Conservation (phyloP, 495 filamentous ascomycete genomes). For the Penicillium waksmanii region DNA sequence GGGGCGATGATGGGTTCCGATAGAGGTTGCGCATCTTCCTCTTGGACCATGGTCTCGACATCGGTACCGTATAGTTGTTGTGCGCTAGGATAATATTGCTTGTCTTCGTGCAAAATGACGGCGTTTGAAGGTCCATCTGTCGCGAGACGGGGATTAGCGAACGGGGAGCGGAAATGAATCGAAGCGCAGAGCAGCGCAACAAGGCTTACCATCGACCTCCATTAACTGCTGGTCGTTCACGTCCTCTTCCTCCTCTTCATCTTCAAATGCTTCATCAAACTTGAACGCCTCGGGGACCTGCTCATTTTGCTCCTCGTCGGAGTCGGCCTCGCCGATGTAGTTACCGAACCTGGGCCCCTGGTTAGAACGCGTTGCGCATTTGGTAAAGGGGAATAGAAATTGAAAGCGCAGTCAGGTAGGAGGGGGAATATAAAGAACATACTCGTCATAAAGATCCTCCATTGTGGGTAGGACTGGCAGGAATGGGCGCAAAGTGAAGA, state of each 20-base stretch:
- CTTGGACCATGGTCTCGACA: conserved; percentile 94
- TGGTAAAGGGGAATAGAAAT: background rate
- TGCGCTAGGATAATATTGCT: conserved; percentile 98
- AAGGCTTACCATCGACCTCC: conserved; percentile 79
- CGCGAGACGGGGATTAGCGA: background rate
- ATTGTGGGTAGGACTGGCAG: conserved; percentile 47
- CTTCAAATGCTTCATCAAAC: conserved; percentile 72
- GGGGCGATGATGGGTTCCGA: conserved; percentile 93
- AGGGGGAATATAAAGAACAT: conserved; percentile 25
- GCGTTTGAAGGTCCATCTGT: conserved; percentile 95
- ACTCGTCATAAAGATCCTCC: conserved; percentile 89
- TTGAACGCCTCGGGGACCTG: conserved; percentile 75
- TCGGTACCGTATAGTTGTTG: conserved; percentile 91
- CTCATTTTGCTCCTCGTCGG: conserved; percentile 81
- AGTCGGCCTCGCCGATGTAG: conserved; percentile 91
- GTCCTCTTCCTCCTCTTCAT: conserved; percentile 59
- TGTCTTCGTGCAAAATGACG: conserved; percentile 96
- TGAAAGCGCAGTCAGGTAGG: background rate
- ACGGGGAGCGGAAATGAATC: background rate
- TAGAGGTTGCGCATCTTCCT: conserved; percentile 94
- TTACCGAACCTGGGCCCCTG: conserved; percentile 77
- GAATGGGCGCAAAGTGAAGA: conserved; percentile 12
- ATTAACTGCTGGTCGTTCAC: conserved; percentile 79
- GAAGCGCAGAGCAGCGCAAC: background rate
- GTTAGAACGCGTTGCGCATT: conserved; percentile 1